phyloP scores from a whole-genome alignment of 2,329 filamentous ascomycete genomes.

The Fusarium aywerte region DNA sequence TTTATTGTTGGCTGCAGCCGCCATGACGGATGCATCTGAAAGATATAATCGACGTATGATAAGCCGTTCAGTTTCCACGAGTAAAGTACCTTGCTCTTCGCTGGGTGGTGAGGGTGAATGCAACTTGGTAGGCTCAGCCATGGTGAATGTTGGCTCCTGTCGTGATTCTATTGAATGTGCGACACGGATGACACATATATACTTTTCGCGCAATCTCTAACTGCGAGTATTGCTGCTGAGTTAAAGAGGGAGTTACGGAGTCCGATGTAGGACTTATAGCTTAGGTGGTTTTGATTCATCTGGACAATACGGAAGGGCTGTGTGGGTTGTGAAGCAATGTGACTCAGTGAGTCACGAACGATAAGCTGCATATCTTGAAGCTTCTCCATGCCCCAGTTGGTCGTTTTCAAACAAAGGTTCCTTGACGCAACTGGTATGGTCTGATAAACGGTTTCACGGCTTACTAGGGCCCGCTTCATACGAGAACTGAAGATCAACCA shows the following conservation, averaged over 20 bases:
- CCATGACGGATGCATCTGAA: slow-evolving; percentile 53
- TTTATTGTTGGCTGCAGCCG: slow-evolving; percentile 53
- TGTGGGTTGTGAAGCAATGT: not conserved
- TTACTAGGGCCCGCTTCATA: not conserved
- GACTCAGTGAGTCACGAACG: slow-evolving; percentile 16
- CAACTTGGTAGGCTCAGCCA: slow-evolving; percentile 33
- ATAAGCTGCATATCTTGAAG: not conserved
- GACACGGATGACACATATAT: not conserved
- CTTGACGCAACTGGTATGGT: not conserved
- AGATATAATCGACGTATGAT: slow-evolving; percentile 55
- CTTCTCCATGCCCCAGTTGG: not conserved
- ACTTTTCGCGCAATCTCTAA: not conserved
- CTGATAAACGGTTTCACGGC: not conserved
- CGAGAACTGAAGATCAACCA: not conserved
- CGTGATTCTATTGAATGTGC: not conserved
- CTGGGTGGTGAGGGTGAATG: slow-evolving; percentile 42
- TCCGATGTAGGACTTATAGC: too few relatives aligned
- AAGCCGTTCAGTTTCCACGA: slow-evolving; percentile 50
- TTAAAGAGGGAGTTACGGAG: not conserved
- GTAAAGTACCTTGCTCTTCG: slow-evolving; percentile 45
- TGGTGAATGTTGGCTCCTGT: slow-evolving; percentile 1
- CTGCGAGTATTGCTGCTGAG: not conserved
- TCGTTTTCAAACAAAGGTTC: slow-evolving; percentile 20
- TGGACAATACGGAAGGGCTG: not conserved
- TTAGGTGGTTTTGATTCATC: not conserved